These are phyloP conservation scores for Rhododendron kiyosumense DNA, from an alignment of 148 eudicot species.

Conservation along the genomic window DNA sequence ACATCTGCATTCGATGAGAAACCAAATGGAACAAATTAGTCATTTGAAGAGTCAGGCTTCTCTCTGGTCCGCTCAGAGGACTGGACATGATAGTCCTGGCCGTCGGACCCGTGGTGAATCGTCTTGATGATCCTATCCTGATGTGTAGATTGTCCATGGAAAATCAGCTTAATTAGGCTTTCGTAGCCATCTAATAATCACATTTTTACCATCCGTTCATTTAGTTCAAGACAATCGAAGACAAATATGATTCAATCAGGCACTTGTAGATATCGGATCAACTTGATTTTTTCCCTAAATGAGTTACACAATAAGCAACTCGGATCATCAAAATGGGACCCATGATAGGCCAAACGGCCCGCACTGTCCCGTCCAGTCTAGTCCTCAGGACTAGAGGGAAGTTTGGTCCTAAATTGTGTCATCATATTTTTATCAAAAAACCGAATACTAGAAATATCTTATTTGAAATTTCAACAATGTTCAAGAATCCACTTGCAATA, in stretches of 20 bases:
- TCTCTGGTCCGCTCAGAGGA: not conserved
- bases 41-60: not conserved
- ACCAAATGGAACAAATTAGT: not conserved
- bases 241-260: not conserved
- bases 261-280: not conserved
- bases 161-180: not conserved
- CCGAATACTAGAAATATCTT: not conserved
- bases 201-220: not conserved
- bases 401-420: not conserved
- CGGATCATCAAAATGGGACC: not conserved
- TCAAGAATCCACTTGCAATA: not conserved
- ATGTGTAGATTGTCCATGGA: not conserved
- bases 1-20: conserved; percentile 1
- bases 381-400: not conserved
- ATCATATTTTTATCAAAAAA: not conserved
- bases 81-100: not conserved
- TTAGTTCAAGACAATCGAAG: not conserved
- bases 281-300: not conserved
- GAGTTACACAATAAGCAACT: not conserved
- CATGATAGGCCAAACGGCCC: not conserved
- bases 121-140: not conserved
- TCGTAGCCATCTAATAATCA: not conserved
- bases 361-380: not conserved
- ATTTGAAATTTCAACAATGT: not conserved
- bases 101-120: not conserved